phyloP scores from a whole-genome alignment of 2,329 filamentous ascomycete genomes.

The Curvularia eragrostidis region DNA sequence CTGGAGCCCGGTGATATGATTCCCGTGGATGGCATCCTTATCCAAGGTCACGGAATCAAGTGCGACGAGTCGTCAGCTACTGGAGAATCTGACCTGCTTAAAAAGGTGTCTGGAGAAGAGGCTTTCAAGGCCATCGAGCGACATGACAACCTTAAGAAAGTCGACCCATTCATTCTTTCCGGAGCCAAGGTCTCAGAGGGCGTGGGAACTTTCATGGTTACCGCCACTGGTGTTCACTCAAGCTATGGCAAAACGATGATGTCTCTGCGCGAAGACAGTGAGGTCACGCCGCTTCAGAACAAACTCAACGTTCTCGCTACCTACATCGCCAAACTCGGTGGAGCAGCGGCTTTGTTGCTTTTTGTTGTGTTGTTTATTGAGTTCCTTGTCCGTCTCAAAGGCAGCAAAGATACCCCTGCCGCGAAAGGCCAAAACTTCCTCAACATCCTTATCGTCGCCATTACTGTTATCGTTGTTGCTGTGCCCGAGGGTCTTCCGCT shows the following conservation, averaged over 20 bases:
- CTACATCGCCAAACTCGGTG: conserved; percentile 79
- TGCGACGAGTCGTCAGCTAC: conserved; percentile 78
- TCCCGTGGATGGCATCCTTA: conserved; percentile 73
- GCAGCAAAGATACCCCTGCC: conserved; percentile 63
- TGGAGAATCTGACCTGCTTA: conserved; percentile 75
- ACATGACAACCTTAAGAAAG: conserved; percentile 67
- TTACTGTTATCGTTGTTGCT: conserved; percentile 73
- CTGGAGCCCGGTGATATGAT: conserved; percentile 73
- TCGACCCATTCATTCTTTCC: conserved; percentile 87
- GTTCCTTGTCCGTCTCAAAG: conserved; percentile 74
- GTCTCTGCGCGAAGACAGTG: conserved; percentile 76
- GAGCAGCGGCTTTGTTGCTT: conserved; percentile 76
- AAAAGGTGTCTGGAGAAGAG: conserved; percentile 70
- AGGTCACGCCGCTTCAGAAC: conserved; percentile 78
- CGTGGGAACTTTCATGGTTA: conserved; percentile 77
- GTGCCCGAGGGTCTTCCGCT: conserved; percentile 71
- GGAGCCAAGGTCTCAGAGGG: conserved; percentile 80
- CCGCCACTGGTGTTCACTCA: conserved; percentile 74
- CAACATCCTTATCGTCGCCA: conserved; percentile 68
- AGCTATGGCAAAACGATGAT: conserved; percentile 80
- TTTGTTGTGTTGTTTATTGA: conserved; percentile 88
- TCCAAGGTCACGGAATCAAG: conserved; percentile 69
- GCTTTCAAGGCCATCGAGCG: conserved; percentile 71
- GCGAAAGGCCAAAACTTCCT: conserved; percentile 77
- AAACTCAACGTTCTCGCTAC: conserved; percentile 80